Percentiles rank a stretch among this genome's conserved stretches.
These are phyloP conservation scores for Rhytidhysteron rufulum DNA, from an alignment of 2,329 filamentous ascomycete species.

Conservation along the genomic window DNA sequence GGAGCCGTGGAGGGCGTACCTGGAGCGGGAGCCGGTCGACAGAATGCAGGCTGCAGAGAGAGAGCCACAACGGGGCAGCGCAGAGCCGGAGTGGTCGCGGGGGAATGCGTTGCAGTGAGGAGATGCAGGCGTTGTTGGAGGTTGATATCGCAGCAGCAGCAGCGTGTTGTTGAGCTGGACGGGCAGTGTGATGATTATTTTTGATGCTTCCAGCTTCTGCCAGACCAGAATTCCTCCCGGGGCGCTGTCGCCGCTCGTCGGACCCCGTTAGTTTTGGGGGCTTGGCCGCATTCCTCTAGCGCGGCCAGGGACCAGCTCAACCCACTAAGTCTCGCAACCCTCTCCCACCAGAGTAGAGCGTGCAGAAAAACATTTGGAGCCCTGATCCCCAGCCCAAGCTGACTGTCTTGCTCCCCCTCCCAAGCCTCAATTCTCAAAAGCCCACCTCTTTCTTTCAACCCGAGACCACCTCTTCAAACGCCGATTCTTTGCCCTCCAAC, in stretches of 20 bases:
- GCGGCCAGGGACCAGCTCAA: background rate
- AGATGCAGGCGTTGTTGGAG: background rate
- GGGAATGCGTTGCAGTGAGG: background rate
- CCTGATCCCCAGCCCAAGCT: background rate
- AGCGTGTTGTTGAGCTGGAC: background rate
- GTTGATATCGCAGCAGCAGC: background rate
- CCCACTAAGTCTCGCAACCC: background rate
- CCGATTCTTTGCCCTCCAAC: background rate
- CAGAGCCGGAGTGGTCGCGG: no score
- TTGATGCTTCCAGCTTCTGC: background rate
- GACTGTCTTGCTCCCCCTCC: background rate
- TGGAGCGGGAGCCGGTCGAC: no score
- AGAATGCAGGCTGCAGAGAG: no score
- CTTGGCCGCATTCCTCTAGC: background rate
- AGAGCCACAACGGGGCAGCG: no score
- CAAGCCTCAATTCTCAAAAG: constrained; percentile 1
- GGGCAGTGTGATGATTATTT: background rate
- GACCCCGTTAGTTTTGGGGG: background rate
- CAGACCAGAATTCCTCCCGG: no score
- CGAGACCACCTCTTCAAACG: background rate
- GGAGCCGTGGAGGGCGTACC: constrained; percentile 21
- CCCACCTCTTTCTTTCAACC: background rate
- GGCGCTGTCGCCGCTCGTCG: no score
- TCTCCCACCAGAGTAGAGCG: background rate
- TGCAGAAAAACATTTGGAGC: constrained; percentile 3